phyloP scores from a whole-genome alignment of 176 grass and related monocot genomes.

The Secale cereale region DNA sequence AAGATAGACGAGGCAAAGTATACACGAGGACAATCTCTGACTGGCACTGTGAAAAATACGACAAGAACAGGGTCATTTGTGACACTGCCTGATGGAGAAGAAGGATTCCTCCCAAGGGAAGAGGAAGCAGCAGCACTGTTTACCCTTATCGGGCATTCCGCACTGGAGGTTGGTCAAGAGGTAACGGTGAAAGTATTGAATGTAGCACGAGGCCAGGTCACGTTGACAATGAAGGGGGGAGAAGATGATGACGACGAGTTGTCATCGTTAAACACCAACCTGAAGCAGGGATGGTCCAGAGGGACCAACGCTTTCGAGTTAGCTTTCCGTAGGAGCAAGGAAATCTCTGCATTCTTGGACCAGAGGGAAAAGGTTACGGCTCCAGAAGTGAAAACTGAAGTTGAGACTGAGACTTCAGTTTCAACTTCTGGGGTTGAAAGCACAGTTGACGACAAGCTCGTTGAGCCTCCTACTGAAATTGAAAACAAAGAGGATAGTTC shows the following conservation, averaged over 20 bases:
- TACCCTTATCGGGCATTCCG: constrained; percentile 60
- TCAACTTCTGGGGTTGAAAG: constrained; percentile 20
- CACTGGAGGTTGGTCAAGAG: constrained; percentile 58
- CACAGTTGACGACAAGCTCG: constrained; percentile 9
- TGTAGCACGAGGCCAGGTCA: constrained; percentile 57
- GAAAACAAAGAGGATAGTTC: constrained; percentile 27
- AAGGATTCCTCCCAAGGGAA: constrained; percentile 87
- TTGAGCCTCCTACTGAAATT: constrained; percentile 38
- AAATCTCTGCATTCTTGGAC: constrained; percentile 70
- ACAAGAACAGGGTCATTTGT: constrained; percentile 70
- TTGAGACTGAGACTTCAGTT: constrained; percentile 32
- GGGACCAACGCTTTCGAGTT: constrained; percentile 50
- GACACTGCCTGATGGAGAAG: constrained; percentile 59
- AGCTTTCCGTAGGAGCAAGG: constrained; percentile 69
- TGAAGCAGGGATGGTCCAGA: constrained; percentile 51
- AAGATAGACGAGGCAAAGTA: constrained; percentile 41
- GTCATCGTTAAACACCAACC: constrained; percentile 45
- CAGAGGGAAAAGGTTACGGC: constrained; percentile 41
- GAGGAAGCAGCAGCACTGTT: constrained; percentile 66
- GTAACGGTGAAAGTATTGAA: constrained; percentile 71
- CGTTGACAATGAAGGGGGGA: constrained; percentile 84
- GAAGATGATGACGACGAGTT: constrained; percentile 60
- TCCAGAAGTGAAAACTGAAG: constrained; percentile 27
- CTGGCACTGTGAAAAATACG: constrained; percentile 59
- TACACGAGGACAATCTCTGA: constrained; percentile 46